Percentiles rank a stretch among this genome's conserved stretches.
phyloP scores from a whole-genome alignment of 805 yeast genomes.

The Cyberlindnera lachancei region DNA sequence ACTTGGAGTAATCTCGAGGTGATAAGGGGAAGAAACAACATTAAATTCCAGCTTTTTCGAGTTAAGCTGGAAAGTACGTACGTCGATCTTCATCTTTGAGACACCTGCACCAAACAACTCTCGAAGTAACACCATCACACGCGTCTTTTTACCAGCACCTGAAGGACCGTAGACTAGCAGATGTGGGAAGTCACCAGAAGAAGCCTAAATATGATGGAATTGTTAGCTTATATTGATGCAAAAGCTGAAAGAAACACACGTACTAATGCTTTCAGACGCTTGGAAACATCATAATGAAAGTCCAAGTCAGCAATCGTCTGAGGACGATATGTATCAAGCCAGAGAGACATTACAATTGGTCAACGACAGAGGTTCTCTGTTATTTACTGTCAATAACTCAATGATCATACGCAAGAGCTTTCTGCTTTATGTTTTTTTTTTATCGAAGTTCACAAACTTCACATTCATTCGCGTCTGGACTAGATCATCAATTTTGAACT shows the following conservation, averaged over 20 bases:
- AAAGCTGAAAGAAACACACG: neutral
- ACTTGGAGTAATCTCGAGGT: conserved; percentile 91
- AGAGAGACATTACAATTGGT: conserved; percentile 74
- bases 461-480: too few species aligned
- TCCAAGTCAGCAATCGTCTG: conserved; percentile 52
- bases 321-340: conserved; percentile 96
- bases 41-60: conserved; percentile 82
- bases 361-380: too few species aligned
- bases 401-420: too few species aligned
- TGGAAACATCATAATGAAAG: conserved; percentile 60
- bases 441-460: too few species aligned
- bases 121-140: conserved; percentile 71
- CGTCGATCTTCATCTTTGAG: conserved; percentile 82
- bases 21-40: conserved; percentile 86
- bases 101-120: conserved; percentile 80
- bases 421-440: neutral
- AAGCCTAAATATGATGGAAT: conserved; percentile 23
- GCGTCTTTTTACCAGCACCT: conserved; percentile 95
- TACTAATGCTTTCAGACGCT: conserved; percentile 47
- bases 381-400: too few species aligned
- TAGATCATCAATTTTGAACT: too few species aligned
- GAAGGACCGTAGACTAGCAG: conserved; percentile 88
- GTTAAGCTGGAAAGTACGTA: conserved; percentile 71
- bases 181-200: conserved; percentile 88
- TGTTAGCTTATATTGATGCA: neutral